Conservation (phyloP, 2,329 filamentous ascomycete species). For the Colletotrichum gloeosporioides region DNA sequence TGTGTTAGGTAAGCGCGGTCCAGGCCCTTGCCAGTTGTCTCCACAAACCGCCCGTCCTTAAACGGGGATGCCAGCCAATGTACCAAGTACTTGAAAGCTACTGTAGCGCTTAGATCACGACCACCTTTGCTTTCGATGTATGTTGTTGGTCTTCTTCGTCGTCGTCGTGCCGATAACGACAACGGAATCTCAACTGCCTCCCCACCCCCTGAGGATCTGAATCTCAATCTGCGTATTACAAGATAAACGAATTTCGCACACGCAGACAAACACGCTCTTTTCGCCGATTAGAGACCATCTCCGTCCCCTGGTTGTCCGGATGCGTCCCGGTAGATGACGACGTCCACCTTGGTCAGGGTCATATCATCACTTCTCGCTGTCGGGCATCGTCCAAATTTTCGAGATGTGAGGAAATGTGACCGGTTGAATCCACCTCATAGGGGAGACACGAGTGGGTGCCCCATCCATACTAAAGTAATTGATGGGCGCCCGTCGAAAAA, state of each 20-base stretch:
- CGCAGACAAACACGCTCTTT: neutral
- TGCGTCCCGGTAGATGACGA: neutral
- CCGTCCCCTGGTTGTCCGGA: neutral
- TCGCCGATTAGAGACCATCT: neutral
- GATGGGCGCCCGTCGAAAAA: slow-evolving; percentile 3
- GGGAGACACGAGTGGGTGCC: neutral
- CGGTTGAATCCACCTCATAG: neutral
- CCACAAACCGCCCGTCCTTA: neutral
- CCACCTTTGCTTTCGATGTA: neutral
- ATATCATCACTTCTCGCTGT: neutral
- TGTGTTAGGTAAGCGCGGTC: neutral
- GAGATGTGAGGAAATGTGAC: neutral
- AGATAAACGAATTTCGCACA: neutral
- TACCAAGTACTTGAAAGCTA: neutral
- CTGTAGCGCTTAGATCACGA: neutral
- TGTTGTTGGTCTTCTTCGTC: neutral
- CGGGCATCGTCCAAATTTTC: neutral
- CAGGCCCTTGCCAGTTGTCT: neutral
- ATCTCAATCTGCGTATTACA: neutral
- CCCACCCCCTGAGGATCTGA: neutral
- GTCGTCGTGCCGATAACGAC: neutral
- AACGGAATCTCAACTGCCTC: neutral
- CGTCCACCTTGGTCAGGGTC: neutral
- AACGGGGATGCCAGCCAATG: neutral
- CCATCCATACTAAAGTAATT: neutral